These are phyloP conservation scores for Verbascum thapsus DNA, from an alignment of 257 asterid genomes.

Conservation along the genomic window DNA sequence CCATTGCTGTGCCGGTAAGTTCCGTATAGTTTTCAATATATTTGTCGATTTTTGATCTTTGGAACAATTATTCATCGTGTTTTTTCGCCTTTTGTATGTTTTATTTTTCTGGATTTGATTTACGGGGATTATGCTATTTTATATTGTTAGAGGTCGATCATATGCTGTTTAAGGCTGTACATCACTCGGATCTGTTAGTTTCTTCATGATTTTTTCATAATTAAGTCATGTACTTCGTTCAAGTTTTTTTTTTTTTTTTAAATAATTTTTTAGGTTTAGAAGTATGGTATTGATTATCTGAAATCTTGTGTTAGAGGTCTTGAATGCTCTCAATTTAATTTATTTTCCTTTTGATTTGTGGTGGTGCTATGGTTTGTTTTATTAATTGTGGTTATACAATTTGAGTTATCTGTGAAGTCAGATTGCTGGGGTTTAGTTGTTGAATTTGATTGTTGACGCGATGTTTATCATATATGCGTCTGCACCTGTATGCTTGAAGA, in stretches of 20 bases:
- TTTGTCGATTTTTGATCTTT: neutral
- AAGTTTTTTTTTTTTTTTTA: neutral
- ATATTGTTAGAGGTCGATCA: constrained; percentile 20
- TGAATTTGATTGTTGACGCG: constrained; percentile 1
- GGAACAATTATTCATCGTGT: neutral
- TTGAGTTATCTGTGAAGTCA: neutral
- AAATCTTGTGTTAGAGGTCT: constrained; percentile 10
- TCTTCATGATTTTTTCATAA: neutral
- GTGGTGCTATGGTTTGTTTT: neutral
- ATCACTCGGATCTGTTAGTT: constrained; percentile 21
- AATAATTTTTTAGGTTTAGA: neutral
- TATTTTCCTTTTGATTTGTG: constrained; percentile 4
- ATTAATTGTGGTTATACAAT: neutral
- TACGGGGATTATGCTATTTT: constrained; percentile 27
- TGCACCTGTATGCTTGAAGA: neutral
- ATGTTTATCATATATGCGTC: neutral
- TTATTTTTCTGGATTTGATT: constrained; percentile 19
- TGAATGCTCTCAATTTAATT: constrained; percentile 14
- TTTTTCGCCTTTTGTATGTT: neutral
- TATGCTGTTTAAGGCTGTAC: constrained; percentile 21
- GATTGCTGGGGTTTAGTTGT: constrained; percentile 3
- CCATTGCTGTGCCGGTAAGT: constrained; percentile 31
- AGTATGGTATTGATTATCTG: constrained; percentile 4
- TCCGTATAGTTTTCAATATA: constrained; percentile 15
- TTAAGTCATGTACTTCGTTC: neutral